Conservation (phyloP, 2,329 filamentous ascomycete genomes). For the Fusarium heterosporum region DNA sequence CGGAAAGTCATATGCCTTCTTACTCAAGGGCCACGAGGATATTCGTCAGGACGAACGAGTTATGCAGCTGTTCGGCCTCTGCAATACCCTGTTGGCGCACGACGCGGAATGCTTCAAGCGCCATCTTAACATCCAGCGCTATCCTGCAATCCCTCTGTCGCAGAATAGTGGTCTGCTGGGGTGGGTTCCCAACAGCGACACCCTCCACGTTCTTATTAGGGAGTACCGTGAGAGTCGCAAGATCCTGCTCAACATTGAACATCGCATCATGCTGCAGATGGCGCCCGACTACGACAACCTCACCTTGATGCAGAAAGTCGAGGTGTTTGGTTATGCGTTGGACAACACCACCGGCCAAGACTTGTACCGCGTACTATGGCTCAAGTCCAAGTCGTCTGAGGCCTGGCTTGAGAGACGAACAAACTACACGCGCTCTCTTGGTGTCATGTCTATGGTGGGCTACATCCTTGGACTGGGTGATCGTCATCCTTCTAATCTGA, state of each 20-base stretch:
- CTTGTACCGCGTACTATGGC: slow-evolving; percentile 95
- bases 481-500: slow-evolving; percentile 95
- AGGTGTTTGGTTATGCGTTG: slow-evolving; percentile 98
- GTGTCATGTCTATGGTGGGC: slow-evolving; percentile 99
- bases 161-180: slow-evolving; percentile 95
- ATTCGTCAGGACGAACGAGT: slow-evolving; percentile 98
- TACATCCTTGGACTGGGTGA: slow-evolving; percentile 98
- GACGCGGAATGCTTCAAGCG: slow-evolving; percentile 98
- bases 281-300: slow-evolving; percentile 98
- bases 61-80: slow-evolving; percentile 98
- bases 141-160: slow-evolving; percentile 95
- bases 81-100: slow-evolving; percentile 93
- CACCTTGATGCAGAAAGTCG: slow-evolving; percentile 99
- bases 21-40: slow-evolving; percentile 99
- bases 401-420: slow-evolving; percentile 97
- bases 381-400: slow-evolving; percentile 98
- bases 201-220: slow-evolving; percentile 93
- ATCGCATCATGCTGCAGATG: slow-evolving; percentile 99
- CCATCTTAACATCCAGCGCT: slow-evolving; percentile 95
- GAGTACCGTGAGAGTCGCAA: slow-evolving; percentile 98
- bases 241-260: slow-evolving; percentile 98
- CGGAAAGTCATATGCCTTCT: slow-evolving; percentile 86
- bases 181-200: slow-evolving; percentile 98
- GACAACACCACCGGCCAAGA: slow-evolving; percentile 99
- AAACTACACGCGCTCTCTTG: slow-evolving; percentile 97